Evolutionary conservation across 2,329 filamentous ascomycete genomes (phyloP).

Genomic region (Colletotrichum higginsianum): DNA sequence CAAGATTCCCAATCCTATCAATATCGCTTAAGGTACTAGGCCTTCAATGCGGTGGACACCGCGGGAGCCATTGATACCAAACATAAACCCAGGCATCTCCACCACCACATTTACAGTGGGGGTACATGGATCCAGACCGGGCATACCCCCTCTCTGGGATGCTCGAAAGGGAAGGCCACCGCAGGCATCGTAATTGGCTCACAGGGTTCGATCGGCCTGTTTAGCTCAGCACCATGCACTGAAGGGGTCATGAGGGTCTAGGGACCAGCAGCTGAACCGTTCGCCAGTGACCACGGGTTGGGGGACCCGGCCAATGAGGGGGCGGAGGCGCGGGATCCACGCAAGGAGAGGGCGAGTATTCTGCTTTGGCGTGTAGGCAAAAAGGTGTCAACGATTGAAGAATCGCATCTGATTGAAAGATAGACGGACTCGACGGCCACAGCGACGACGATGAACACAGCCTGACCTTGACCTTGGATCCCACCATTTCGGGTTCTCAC

Average conservation of each 20-base stretch:
- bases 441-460: background rate
- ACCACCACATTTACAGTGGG: slow-evolving; percentile 34
- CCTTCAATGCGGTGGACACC: slow-evolving; percentile 26
- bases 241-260: slow-evolving; percentile 3
- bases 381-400: background rate
- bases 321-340: background rate
- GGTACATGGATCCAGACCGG: slow-evolving; percentile 36
- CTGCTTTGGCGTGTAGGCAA: background rate
- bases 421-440: too few relatives aligned
- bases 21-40: slow-evolving; percentile 40
- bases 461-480: too few relatives aligned
- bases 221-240: slow-evolving; percentile 25
- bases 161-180: slow-evolving; percentile 32
- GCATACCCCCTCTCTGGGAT: background rate
- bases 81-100: slow-evolving; percentile 33
- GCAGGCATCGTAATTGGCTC: slow-evolving; percentile 35
- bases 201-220: slow-evolving; percentile 12
- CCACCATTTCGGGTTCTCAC: background rate
- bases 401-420: slow-evolving; percentile 16
- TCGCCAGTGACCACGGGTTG: slow-evolving; percentile 8
- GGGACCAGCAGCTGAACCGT: slow-evolving; percentile 37
- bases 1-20: slow-evolving; percentile 20
- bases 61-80: slow-evolving; percentile 31
- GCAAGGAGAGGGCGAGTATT: slow-evolving; percentile 1
- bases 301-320: background rate